Base-by-base conservation (phyloP, 495 filamentous ascomycete genomes). In the Poronia punctata region DNA sequence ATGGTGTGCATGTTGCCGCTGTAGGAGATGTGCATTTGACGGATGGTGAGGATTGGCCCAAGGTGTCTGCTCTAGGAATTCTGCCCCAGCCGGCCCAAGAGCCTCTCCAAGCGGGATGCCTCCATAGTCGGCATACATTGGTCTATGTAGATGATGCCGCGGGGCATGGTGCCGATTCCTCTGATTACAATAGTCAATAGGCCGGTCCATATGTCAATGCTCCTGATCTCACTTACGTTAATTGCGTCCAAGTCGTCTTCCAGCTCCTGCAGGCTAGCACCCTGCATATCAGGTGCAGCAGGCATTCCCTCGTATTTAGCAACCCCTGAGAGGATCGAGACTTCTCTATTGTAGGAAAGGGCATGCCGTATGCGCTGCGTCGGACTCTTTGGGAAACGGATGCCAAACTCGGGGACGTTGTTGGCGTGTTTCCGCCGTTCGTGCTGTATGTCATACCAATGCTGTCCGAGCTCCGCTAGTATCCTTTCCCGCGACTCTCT, bases 301-400 rank as follows among this genome's bases (percentile, higher is more conserved):
- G 92, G 92, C 62, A 96, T 97, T 16, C 92, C 92, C 36, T 93
- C 77, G 61, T 95, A 86, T 59, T 95, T 95, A 5, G 88, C 87
- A 40, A 97, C 74, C 14, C 92, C 90, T 6, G 88, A 81, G 40
- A 98, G 73, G 10, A 95, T 74, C 5, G 86, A 89, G 4, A 98
- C 88, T 57, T 98, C 92, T 50, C 81, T 82, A 59, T 95, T 96
- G 60, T 95, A 95, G 30, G 85, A 82, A 27, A 84, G 73, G 51
- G 92, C 92, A 38, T 87, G 80, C 41, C 70, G 70, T 40, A 87
- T 77, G 56, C 84, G 86, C 50, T 83, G 80, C 43, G 78, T 72
- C 41, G 79, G 76, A 28, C 77, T 77, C 24, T 75, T 74, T 14
- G 80, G 82, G 58, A 88, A 92, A 32, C 74, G 75, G 45, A 86